Evolutionary conservation across 768 basidiomycete species (phyloP), one percentile per base, ranked within the genome.

Genomic region (Lentinula boryana): DNA sequence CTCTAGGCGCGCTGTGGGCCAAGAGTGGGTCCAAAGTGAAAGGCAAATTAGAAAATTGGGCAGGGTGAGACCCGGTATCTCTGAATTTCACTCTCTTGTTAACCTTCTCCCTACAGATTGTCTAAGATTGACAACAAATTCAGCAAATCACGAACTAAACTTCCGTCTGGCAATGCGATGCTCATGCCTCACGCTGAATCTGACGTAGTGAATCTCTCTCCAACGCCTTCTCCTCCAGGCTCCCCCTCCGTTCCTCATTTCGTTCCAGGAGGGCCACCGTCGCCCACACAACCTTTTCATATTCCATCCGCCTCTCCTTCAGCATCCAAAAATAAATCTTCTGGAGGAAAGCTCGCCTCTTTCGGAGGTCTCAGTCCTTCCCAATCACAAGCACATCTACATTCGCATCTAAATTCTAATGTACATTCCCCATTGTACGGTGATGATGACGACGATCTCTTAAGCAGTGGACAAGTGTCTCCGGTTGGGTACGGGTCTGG

Each of bases 391-490:
- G n/a, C 13, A 27, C 57, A 50, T 58, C 33, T 50, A 15, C 18
- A 31, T 23, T 46, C 56, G 27, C 56, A 35, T n/a, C 31, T 32
- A 13, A 38, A 38, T 38, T 13, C 36, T 1, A 38, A 38, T 13
- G 36, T 38, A 5, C 57, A 58, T 31, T 49, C 57, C 12, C 32
- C 57, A 16, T 27, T 49, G 43, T 31, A 63, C 4, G 67, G 65
- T 32, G 77, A 75, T 7, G 87, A 89, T 10, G 82, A 84, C 18
- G 88, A 88, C 13, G 85, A 88, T 13, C 72, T 86, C n/a, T 71
- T 88, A 54, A 91, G 90, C 69, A 91, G 89, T 66, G 89, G 88
- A 0, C 90, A 90, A 67, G 83, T 79, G 1, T 93, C 89, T 27
- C 88, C 89, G 5, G 74, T 82, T 63, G 85, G 89, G 87, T 69